Percentiles rank a stretch among this genome's conserved stretches.
These are phyloP conservation scores for Diaporthe velutina DNA, from an alignment of 2,329 filamentous ascomycete species.

Conservation along the genomic window DNA sequence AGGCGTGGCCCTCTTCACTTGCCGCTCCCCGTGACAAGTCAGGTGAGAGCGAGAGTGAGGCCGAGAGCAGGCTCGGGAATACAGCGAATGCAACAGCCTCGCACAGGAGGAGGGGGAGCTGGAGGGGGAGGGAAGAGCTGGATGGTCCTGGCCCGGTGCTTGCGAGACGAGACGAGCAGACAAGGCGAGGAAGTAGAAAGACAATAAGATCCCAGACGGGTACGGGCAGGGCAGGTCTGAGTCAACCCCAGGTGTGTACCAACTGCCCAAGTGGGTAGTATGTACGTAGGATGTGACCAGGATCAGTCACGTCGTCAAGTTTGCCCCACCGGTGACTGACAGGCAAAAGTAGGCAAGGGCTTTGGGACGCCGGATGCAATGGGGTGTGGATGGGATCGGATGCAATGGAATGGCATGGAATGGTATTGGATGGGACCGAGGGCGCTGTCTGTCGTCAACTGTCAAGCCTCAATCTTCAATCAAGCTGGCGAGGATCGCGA, in stretches of 20 bases:
- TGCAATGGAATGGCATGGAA: not conserved
- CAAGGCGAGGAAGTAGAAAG: conserved; percentile 25
- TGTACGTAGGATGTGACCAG: not conserved
- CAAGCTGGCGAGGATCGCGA: conserved; percentile 12
- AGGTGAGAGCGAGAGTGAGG: conserved; percentile 7
- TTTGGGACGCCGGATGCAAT: not conserved
- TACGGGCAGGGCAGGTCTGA: conserved; percentile 40
- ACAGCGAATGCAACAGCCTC: not conserved
- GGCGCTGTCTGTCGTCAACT: conserved; percentile 21
- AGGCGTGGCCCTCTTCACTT: conserved; percentile 16
- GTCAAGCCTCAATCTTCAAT: conserved; percentile 22
- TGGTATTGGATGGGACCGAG: not conserved
- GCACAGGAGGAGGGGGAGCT: not conserved
- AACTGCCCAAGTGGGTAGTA: not conserved
- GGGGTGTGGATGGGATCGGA: not conserved
- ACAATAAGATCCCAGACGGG: conserved; percentile 31
- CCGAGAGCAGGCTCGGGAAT: conserved; percentile 29
- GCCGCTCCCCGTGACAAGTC: conserved; percentile 26
- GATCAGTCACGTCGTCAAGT: conserved; percentile 35
- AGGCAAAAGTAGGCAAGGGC: not conserved
- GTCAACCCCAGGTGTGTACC: conserved; percentile 33
- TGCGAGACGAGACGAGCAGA: conserved; percentile 17
- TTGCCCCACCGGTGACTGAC: conserved; percentile 17
- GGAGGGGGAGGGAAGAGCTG: not conserved
- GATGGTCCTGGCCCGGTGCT: not conserved